Evolutionary conservation across 2,329 filamentous ascomycete species (phyloP).

Genomic region (Botrytis aclada): DNA sequence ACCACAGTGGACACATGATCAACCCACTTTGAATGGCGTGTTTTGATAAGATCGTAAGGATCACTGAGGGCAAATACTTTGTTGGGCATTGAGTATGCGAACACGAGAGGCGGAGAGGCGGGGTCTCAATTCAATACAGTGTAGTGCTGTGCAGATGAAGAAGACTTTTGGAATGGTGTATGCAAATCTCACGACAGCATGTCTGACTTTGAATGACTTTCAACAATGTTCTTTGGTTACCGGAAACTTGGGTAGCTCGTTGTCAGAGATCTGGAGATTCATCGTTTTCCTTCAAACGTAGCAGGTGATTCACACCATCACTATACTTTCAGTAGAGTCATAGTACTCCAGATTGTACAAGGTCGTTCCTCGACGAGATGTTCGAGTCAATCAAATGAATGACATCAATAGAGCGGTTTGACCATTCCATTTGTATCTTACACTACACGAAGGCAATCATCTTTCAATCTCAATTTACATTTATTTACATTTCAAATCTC

Average conservation of each 20-base stretch:
- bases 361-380: not conserved
- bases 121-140: not conserved
- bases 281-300: not conserved
- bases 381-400: not conserved
- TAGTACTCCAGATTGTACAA: not conserved
- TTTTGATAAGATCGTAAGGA: constrained; percentile 8
- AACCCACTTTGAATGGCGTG: not conserved
- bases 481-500: not conserved
- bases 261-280: not conserved
- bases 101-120: constrained; percentile 9
- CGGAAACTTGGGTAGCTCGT: not conserved
- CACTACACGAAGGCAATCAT: not conserved
- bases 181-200: not conserved
- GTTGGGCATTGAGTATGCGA: constrained; percentile 1
- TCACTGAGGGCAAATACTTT: not conserved
- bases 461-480: not conserved
- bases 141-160: not conserved
- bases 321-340: not conserved
- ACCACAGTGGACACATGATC: not conserved
- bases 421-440: not conserved
- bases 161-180: not conserved
- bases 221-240: not conserved
- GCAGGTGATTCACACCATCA: not conserved
- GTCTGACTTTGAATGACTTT: not conserved
- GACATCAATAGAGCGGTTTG: not conserved